Evolutionary conservation across 202 grass and related monocot species (phyloP), one percentile per base, ranked within the genome.

Genomic region (Musa balbisiana): DNA sequence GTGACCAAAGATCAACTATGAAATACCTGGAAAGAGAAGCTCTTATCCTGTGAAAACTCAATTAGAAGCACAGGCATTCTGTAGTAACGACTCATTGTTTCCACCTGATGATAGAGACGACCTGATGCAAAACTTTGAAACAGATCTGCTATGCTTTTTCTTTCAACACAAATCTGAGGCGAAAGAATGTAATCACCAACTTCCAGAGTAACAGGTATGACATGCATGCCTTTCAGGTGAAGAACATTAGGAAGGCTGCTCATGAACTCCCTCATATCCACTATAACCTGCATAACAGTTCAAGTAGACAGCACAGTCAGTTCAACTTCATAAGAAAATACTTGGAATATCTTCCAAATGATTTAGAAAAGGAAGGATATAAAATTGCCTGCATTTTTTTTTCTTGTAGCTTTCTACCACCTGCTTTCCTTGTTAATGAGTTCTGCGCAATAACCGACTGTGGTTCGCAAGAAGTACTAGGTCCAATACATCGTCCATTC

Each of bases 261-360:
- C 90, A 93, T 97, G 75, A 97, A 97, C 83, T 93, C 93, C 84
- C 93, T 85, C 88, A 93, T 91, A 79, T 97, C 93, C 73, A 97
- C 93, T 89, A 97, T 86, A 82, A 93, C 88, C 93, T 97, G 83
- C 14, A 75, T 78, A 53, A 84, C 75, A 76, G 51, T 69, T 88
- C 62, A 49, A 26, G 22, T 68, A 50, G 43, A 75, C 11, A 50
- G 54, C 22, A 64, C 52, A 78, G 68, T 76, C 50, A 84, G 59
- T 64, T 78, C 68, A 62, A 65, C 9, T 50, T 70, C 17, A 71
- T 53, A 20, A 84, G 67, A 76, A 80, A 3, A 50, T 12, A 21
- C n/a, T 78, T 11, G 14, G 9, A 9, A 20, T 43, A 9, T 56
- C 23, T 72, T 17, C 63, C 60, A n/a, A 73, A 84, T 77, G 78